These are phyloP conservation scores for Nicotiana noctiflora DNA, from an alignment of 257 asterid species.

Conservation along the genomic window DNA sequence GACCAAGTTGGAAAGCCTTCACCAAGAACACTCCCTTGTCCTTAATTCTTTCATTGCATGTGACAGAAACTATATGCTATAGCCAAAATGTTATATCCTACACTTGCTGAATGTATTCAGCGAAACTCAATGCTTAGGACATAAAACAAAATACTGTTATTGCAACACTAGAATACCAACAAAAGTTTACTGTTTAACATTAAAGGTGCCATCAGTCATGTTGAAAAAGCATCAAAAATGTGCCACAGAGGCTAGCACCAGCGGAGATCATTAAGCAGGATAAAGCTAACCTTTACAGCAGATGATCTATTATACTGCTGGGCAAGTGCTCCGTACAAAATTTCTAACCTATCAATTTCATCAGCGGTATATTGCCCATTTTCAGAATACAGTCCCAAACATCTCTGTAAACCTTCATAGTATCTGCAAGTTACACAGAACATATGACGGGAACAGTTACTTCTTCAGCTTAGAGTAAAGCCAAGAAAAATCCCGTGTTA, in stretches of 20 bases:
- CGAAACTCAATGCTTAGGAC: background rate
- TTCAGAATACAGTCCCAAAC: slow-evolving; percentile 58
- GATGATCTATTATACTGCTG: slow-evolving; percentile 76
- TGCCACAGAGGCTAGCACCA: background rate
- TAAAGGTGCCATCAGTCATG: background rate
- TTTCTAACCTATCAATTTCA: slow-evolving; percentile 59
- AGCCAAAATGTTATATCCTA: background rate
- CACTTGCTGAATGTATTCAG: background rate
- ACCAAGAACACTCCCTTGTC: background rate
- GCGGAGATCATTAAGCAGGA: background rate
- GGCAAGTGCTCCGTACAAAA: slow-evolving; percentile 61
- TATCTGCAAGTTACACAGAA: slow-evolving; percentile 37
- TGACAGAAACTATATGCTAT: background rate
- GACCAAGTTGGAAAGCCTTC: background rate
- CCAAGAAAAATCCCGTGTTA: background rate
- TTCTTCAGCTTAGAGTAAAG: slow-evolving; percentile 1
- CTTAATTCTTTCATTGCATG: background rate
- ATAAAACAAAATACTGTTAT: background rate
- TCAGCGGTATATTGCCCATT: slow-evolving; percentile 63
- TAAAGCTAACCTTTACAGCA: slow-evolving; percentile 68
- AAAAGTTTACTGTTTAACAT: background rate
- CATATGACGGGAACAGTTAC: background rate
- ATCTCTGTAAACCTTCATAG: slow-evolving; percentile 90
- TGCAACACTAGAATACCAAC: background rate
- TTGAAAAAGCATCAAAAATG: background rate